These are phyloP conservation scores for Nitzschia putrida DNA, from an alignment of 108 stramenopile species.

Conservation along the genomic window DNA sequence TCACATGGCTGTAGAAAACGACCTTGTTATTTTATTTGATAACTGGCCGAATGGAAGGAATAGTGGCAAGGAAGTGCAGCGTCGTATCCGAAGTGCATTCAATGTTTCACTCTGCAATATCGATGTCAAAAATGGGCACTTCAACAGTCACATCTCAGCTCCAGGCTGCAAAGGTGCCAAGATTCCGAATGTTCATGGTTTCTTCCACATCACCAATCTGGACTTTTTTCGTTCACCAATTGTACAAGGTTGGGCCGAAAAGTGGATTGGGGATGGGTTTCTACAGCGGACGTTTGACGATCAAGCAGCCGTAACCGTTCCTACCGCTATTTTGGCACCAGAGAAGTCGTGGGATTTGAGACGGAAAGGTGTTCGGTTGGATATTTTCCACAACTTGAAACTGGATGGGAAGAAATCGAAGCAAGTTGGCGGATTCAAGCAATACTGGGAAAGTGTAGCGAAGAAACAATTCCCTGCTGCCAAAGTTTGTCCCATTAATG, in stretches of 20 bases:
- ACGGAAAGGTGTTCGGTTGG: constrained; percentile 28
- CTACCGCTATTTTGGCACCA: constrained; percentile 43
- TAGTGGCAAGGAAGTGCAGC: constrained; percentile 1
- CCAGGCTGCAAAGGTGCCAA: not conserved
- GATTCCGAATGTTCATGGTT: constrained; percentile 36
- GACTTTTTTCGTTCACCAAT: constrained; percentile 39
- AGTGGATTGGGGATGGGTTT: constrained; percentile 40
- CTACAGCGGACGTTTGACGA: constrained; percentile 47
- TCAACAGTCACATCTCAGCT: not conserved
- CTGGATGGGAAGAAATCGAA: constrained; percentile 37
- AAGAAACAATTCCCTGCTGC: not conserved
- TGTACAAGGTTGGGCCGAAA: constrained; percentile 27
- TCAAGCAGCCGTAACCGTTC: constrained; percentile 54
- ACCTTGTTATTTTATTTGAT: constrained; percentile 41
- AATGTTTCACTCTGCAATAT: not conserved
- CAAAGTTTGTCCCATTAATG: constrained; percentile 5
- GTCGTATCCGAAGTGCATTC: not conserved
- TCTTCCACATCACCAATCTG: constrained; percentile 49
- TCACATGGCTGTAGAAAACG: constrained; percentile 28
- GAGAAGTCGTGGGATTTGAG: constrained; percentile 40
- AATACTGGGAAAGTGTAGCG: constrained; percentile 11
- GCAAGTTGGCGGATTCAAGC: constrained; percentile 1
- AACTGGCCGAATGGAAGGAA: constrained; percentile 18
- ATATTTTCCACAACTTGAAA: constrained; percentile 42
- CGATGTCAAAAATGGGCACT: not conserved